Conservation (phyloP, 495 filamentous ascomycete species). For the Aspergillus asperescens region DNA sequence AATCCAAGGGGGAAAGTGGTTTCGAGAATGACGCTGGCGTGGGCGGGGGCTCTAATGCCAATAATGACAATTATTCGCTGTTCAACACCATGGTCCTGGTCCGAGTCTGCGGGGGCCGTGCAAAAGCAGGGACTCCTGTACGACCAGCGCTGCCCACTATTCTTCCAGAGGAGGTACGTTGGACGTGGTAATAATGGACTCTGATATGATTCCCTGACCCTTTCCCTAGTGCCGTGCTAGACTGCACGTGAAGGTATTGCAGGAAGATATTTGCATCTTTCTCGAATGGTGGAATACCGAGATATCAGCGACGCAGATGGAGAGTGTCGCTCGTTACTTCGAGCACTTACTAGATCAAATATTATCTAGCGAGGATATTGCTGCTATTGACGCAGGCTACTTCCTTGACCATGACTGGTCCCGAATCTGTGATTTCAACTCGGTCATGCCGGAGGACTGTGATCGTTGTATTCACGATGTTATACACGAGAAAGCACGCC, state of each 20-base stretch:
- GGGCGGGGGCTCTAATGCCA: slow-evolving; percentile 7
- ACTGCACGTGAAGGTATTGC: slow-evolving; percentile 42
- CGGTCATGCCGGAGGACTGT: slow-evolving; percentile 24
- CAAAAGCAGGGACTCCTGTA: slow-evolving; percentile 17
- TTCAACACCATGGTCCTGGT: slow-evolving; percentile 42
- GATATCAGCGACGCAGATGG: slow-evolving; percentile 42
- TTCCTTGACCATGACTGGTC: slow-evolving; percentile 38
- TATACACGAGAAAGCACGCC: slow-evolving; percentile 39
- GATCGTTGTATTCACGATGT: slow-evolving; percentile 50
- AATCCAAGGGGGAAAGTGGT: slow-evolving; percentile 15
- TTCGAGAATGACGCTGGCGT: slow-evolving; percentile 6
- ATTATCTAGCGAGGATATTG: slow-evolving; percentile 25
- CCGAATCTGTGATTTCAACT: slow-evolving; percentile 41
- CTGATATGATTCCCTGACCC: slow-evolving; percentile 2
- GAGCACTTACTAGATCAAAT: slow-evolving; percentile 29
- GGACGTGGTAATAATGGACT: neutral
- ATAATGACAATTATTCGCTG: slow-evolving; percentile 19
- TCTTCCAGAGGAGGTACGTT: slow-evolving; percentile 35
- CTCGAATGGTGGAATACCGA: slow-evolving; percentile 45
- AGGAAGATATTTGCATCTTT: slow-evolving; percentile 39
- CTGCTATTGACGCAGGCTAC: slow-evolving; percentile 29
- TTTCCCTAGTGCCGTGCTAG: slow-evolving; percentile 38
- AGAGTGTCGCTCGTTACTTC: slow-evolving; percentile 38
- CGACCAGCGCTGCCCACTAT: slow-evolving; percentile 28
- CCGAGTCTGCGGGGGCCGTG: slow-evolving; percentile 28